Evolutionary conservation across 2,329 filamentous ascomycete genomes (phyloP), one percentile per base, ranked within the genome.

Genomic region (Dothideomycetidae sp.): DNA sequence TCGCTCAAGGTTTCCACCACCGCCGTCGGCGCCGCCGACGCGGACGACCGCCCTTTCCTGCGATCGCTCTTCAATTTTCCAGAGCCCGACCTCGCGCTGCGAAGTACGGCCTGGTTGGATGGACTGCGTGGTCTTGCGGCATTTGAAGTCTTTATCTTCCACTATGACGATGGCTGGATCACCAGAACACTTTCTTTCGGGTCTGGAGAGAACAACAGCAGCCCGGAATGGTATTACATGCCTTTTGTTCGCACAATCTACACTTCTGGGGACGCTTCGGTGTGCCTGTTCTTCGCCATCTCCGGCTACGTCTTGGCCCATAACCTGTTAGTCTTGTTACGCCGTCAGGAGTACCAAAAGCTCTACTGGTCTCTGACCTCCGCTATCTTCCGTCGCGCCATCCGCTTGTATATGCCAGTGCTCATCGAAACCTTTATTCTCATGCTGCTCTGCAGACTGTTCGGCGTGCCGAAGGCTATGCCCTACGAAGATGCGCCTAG

Each of bases 211-310:
- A n/a, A n/a, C n/a, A n/a, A n/a, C n/a, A n/a, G n/a, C n/a, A n/a
- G n/a, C n/a, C n/a, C n/a, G n/a, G n/a, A n/a, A n/a, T n/a, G n/a
- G n/a, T n/a, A n/a, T n/a, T n/a, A n/a, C n/a, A n/a, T n/a, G n/a
- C n/a, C n/a, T n/a, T n/a, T n/a, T n/a, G n/a, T n/a, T n/a, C n/a
- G n/a, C n/a, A n/a, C n/a, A n/a, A n/a, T n/a, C n/a, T n/a, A n/a
- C n/a, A n/a, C n/a, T n/a, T n/a, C n/a, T n/a, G 45, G 44, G 5
- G 39, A 42, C 30, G 63, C 69, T 0, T 70, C 70, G 47, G 71
- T 75, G 28, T 69, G 66, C 52, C 55, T 74, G 44, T 77, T 77
- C 59, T 76, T 75, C 49, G 66, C 75, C 48, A 69, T 75, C 31
- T 73, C 70, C 1, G 72, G 72, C 13, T 76, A 74, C 52, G 73